Evolutionary conservation across 2,329 filamentous ascomycete species (phyloP), one percentile per base, ranked within the genome.

Genomic region (Fusarium papillatum): DNA sequence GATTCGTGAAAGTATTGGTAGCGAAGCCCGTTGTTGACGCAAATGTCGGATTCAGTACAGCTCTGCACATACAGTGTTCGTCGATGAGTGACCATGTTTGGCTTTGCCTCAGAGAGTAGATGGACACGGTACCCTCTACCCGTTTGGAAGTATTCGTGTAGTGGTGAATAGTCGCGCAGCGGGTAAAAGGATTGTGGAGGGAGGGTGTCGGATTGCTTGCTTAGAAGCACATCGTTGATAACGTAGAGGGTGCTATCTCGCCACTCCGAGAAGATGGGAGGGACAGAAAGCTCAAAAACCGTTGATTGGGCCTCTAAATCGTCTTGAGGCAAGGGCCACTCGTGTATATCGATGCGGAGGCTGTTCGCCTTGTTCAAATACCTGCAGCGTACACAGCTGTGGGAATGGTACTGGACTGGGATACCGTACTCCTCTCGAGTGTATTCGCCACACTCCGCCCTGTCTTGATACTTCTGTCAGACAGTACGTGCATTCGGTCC

Each of bases 321-420:
- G 1, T 83, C 17, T 0, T 48, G 31, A 0, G 90, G 87, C 0
- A 93, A 81, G 0, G 91, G 90, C 89, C 89, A 92, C 76, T 93
- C 91, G 70, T 90, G 84, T 13, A 90, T 78, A 0, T 50, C 0
- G 11, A 93, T 91, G 0, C 29, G 43, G 0, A 93, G 68, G 0
- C 5, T 3, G 0, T 82, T 55, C 1, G 89, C 88, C 19, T 79
- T 2, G 0, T 9, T 5, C 4, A 73, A 53, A 0, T 82, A 71
- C 0, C 4, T 2, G 74, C 88, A 91, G 64, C 83, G 85, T 1
- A 5, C 2, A 67, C 87, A 89, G 7, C 1, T 1, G 1, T 2
- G 13, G 5, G 5, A 0, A 43, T 46, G 63, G 34, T 82, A 79
- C 2, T 4, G 24, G 24, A 46, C 24, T 2, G 2, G 31, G 14